These are phyloP conservation scores for Huiozyma sinensis DNA, from an alignment of 805 yeast genomes.

Conservation along the genomic window DNA sequence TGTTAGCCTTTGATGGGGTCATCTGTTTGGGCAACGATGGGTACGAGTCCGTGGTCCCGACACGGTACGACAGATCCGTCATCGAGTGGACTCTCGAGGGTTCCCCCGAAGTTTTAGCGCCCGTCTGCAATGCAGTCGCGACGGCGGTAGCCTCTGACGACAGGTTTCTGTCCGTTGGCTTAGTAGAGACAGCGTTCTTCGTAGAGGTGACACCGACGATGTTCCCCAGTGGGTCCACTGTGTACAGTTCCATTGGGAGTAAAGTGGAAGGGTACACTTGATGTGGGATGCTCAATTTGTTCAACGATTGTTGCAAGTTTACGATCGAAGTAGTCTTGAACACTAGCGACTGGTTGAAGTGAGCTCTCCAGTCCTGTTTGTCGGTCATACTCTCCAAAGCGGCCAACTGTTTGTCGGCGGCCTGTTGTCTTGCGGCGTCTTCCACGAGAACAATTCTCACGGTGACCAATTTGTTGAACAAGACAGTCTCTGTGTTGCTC, in stretches of 20 bases:
- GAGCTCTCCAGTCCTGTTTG: slow-evolving; percentile 41
- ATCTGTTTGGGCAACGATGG: slow-evolving; percentile 14
- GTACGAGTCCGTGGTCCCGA: slow-evolving; percentile 9
- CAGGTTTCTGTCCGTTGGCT: slow-evolving; percentile 18
- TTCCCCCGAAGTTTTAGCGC: slow-evolving; percentile 2
- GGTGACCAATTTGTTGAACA: slow-evolving; percentile 18
- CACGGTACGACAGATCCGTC: slow-evolving; percentile 14
- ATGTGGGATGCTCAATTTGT: slow-evolving; percentile 25
- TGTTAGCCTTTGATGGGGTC: slow-evolving; percentile 11
- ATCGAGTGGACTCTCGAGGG: slow-evolving; percentile 17
- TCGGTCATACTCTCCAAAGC: slow-evolving; percentile 1
- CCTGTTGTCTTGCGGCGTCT: slow-evolving; percentile 12
- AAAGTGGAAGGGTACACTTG: slow-evolving; percentile 64
- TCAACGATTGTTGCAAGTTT: slow-evolving; percentile 20
- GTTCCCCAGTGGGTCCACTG: slow-evolving; percentile 76
- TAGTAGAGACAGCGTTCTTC: slow-evolving; percentile 44
- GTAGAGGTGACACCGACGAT: slow-evolving; percentile 68
- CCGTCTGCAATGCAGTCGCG: slow-evolving; percentile 2
- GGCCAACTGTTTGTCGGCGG: slow-evolving; percentile 17
- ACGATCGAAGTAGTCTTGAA: slow-evolving; percentile 26
- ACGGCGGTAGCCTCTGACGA: slow-evolving; percentile 4
- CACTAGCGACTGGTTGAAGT: slow-evolving; percentile 31
- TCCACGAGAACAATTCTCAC: slow-evolving; percentile 20
- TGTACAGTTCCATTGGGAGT: slow-evolving; percentile 65
- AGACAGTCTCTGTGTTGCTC: slow-evolving; percentile 3